Evolutionary conservation across 805 yeast genomes (phyloP), one percentile per base, ranked within the genome.

Genomic region (Zygosaccharomyces bailii): DNA sequence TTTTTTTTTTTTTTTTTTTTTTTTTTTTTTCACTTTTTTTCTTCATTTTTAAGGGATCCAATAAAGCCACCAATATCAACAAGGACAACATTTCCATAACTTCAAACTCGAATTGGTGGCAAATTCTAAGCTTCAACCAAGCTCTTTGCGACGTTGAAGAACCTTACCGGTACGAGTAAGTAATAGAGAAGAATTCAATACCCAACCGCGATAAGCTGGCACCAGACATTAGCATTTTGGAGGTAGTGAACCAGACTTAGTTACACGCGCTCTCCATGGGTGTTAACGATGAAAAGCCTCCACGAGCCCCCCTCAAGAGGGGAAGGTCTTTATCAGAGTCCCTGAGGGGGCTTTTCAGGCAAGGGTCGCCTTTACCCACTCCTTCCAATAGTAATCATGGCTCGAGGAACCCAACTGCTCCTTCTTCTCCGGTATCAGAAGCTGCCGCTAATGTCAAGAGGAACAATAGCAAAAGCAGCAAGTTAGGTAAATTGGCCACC

Each of bases 321-420:
- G 44, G 50, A 3, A 52, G 60, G 35, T 57, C 63, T 3, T 31
- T 59, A n/a, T 52, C 63, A 13, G 56, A 52, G 40, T 57, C 63
- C 5, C 42, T 59, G n/a, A 57, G 55, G 35, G 56, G 53, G 19
- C 44, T 59, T 13, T 59, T 59, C 42, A 53, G 48, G 16, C 34
- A 32, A 17, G 29, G 29, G n/a, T 30, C 42, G 27, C 11, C 14
- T 14, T 17, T 30, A 13, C 6, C 42, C 14, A 39, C 42, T 13
- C 42, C 42, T 5, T 10, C 19, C 9, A 30, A 30, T 14, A 37
- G 40, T 25, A 24, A 29, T 8, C 27, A 17, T 25, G 30, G 32
- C 16, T 37, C 40, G 18, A 37, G 40, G 25, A 30, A 25, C 9
- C 21, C 32, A 18, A 37, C 40, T 8, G 40, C 40, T 16, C 40